Conservation (phyloP, 2,329 filamentous ascomycete genomes). For the Fusarium verrucosum region DNA sequence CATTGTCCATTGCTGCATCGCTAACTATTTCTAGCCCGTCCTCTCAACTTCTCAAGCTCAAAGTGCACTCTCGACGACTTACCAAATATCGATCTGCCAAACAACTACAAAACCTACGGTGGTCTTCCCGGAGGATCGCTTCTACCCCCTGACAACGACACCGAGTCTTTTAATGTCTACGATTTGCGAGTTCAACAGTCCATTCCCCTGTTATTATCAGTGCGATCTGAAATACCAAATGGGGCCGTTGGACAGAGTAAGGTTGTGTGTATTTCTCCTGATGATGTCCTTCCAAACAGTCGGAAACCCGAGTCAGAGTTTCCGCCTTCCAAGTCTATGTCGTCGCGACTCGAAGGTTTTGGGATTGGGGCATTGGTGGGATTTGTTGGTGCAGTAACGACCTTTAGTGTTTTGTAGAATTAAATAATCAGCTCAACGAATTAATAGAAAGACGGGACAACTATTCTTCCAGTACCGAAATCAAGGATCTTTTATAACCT, state of each 20-base stretch:
- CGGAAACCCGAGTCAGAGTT: neutral
- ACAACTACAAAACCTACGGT: neutral
- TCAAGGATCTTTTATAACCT: neutral
- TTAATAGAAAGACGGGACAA: neutral
- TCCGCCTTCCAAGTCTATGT: neutral
- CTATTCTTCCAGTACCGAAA: neutral
- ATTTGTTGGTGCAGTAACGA: neutral
- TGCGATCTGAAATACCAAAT: neutral
- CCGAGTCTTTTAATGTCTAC: neutral
- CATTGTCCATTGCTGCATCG: fast-evolving
- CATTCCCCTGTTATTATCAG: neutral
- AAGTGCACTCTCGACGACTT: neutral
- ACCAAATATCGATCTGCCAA: neutral
- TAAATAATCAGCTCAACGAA: neutral
- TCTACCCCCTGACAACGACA: neutral
- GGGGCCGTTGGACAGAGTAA: neutral
- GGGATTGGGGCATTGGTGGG: neutral
- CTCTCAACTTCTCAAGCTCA: neutral
- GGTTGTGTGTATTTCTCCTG: neutral
- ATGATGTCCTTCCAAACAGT: neutral
- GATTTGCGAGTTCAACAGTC: neutral
- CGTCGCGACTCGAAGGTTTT: neutral
- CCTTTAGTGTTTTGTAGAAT: neutral
- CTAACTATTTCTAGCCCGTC: neutral
- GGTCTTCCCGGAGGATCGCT: neutral